Evolutionary conservation across 345 rosid genomes (phyloP).

Genomic region (Hevea brasiliensis): DNA sequence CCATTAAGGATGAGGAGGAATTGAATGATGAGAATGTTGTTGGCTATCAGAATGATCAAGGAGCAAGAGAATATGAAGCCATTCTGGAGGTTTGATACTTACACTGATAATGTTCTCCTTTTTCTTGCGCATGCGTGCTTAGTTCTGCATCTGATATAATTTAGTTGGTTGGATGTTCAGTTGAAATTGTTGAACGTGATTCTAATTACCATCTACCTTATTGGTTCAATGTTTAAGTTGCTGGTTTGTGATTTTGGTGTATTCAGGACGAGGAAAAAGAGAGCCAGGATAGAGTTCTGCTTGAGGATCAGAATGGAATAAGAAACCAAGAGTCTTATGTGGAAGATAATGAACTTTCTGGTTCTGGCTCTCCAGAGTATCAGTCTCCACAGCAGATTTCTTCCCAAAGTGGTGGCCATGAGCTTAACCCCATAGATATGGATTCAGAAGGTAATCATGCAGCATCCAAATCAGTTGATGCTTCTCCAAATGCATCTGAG

Average conservation of each 20-base stretch:
- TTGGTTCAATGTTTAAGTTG: conserved; percentile 1
- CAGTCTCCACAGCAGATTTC: conserved; percentile 43
- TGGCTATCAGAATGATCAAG: conserved; percentile 31
- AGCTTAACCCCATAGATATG: conserved; percentile 28
- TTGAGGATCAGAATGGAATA: conserved; percentile 38
- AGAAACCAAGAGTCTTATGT: conserved; percentile 19
- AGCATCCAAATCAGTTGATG: conserved; percentile 41
- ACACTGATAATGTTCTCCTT: neutral
- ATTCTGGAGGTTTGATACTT: conserved; percentile 46
- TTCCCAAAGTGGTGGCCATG: conserved; percentile 34
- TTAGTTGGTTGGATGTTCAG: conserved; percentile 3
- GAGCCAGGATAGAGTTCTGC: conserved; percentile 19
- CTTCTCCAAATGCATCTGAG: conserved; percentile 40
- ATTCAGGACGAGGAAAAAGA: conserved; percentile 34
- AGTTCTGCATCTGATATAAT: neutral
- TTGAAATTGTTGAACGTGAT: neutral
- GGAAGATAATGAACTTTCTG: conserved; percentile 37
- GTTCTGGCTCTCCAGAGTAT: conserved; percentile 29
- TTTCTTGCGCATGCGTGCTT: neutral
- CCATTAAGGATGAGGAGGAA: conserved; percentile 30
- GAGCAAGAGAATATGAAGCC: neutral
- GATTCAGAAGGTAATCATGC: conserved; percentile 38
- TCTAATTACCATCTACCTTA: neutral
- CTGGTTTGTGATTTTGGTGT: conserved; percentile 17
- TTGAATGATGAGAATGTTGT: conserved; percentile 26